A percentile compares a stretch with the other conserved stretches of the same genome.
Evolutionary conservation across 179 eudicot species (phyloP).

Genomic region (Nepenthes alata): DNA sequence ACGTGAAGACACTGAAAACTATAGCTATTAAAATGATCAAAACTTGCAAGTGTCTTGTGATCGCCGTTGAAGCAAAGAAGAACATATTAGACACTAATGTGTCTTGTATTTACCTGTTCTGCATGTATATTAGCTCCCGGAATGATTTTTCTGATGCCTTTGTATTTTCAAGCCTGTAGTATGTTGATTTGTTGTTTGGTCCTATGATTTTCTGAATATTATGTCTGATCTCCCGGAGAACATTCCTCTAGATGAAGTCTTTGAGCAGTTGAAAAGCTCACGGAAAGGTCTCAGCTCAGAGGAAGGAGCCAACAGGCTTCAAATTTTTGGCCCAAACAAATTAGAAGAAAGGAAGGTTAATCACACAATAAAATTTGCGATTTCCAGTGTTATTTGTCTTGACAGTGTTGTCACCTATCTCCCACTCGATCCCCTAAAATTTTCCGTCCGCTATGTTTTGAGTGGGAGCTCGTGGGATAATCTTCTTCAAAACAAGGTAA

Average conservation of each 20-base stretch:
- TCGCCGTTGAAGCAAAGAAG: no score
- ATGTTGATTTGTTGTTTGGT: not conserved
- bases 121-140: no score
- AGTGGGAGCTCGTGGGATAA: constrained; percentile 35
- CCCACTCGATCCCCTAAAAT: constrained; percentile 34
- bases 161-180: not conserved
- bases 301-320: constrained; percentile 47
- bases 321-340: constrained; percentile 73
- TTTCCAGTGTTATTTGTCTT: constrained; percentile 25
- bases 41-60: no score
- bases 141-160: no score
- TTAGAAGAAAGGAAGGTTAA: constrained; percentile 67
- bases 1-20: no score
- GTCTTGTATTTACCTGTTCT: no score
- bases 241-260: constrained; percentile 72
- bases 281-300: constrained; percentile 47
- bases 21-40: no score
- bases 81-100: no score
- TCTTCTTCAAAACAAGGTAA: constrained; percentile 33
- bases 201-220: not conserved
- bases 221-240: constrained; percentile 36
- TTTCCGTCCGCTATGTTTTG: constrained; percentile 23
- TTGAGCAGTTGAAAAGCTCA: constrained; percentile 54
- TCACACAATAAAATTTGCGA: not conserved
- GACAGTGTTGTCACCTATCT: constrained; percentile 33